Percentiles rank a stretch among this genome's conserved stretches.
Evolutionary conservation across 2,329 filamentous ascomycete species (phyloP).

Genomic region (Grosmannia huntii): DNA sequence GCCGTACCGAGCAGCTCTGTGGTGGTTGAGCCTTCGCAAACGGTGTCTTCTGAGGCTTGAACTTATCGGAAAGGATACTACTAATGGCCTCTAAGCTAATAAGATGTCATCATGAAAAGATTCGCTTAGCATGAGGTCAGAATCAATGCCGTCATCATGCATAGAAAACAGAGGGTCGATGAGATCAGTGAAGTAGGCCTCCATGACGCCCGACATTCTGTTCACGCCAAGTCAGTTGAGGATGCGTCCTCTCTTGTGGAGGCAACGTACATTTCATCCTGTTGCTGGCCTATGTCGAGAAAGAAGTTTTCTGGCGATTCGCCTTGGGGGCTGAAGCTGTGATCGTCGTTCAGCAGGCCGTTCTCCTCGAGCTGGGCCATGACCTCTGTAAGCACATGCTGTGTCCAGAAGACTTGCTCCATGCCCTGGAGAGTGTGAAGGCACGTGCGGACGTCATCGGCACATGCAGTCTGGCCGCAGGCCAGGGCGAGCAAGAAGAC

Average conservation of each 20-base stretch:
- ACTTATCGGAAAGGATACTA: not conserved
- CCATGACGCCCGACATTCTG: slow-evolving; percentile 11
- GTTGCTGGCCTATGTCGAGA: slow-evolving; percentile 10
- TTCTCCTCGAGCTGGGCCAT: slow-evolving; percentile 16
- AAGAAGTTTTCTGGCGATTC: slow-evolving; percentile 11
- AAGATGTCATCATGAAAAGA: slow-evolving; percentile 5
- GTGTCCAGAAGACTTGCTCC: slow-evolving; percentile 17
- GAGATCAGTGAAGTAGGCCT: slow-evolving; percentile 13
- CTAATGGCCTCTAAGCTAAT: not conserved
- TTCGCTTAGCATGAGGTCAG: slow-evolving; percentile 3
- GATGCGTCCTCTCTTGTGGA: not conserved
- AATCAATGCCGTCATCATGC: slow-evolving; percentile 1
- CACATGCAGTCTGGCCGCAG: not conserved
- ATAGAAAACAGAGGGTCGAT: slow-evolving; percentile 10
- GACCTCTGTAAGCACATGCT: slow-evolving; percentile 14
- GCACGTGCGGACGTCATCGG: slow-evolving; percentile 10
- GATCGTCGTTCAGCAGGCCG: slow-evolving; percentile 12
- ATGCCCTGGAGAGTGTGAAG: slow-evolving; percentile 15
- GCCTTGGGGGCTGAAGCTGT: slow-evolving; percentile 11
- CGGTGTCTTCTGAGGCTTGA: not conserved
- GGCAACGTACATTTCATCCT: not conserved
- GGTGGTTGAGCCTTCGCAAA: not conserved
- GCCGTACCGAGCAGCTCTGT: not conserved
- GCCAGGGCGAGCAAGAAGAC: slow-evolving; percentile 15
- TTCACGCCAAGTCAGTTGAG: not conserved